A percentile compares a stretch with the other conserved stretches of the same genome.
phyloP scores from a whole-genome alignment of 2,329 filamentous ascomycete species.

The Colletotrichum agaves region DNA sequence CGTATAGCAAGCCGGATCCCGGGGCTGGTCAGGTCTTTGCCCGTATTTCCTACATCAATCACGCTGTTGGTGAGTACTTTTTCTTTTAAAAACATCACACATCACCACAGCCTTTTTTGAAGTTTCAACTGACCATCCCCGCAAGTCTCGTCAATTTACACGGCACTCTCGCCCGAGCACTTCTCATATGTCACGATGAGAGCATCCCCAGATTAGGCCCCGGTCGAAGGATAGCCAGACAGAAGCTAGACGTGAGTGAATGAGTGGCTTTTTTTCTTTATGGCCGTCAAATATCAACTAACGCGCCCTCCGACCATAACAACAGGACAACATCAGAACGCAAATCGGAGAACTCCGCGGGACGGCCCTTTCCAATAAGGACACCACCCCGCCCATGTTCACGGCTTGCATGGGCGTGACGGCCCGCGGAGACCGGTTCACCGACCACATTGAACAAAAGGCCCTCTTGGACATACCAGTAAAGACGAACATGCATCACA shows the following conservation, averaged over 20 bases:
- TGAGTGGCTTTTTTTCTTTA: slow-evolving; percentile 7
- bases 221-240: slow-evolving; percentile 45
- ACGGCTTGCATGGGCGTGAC: slow-evolving; percentile 66
- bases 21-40: slow-evolving; percentile 60
- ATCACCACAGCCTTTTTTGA: too few species aligned
- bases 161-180: slow-evolving; percentile 65
- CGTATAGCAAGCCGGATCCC: slow-evolving; percentile 50
- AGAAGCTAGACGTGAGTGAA: slow-evolving; percentile 51
- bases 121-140: too few species aligned
- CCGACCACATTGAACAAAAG: slow-evolving; percentile 55
- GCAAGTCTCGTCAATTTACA: slow-evolving; percentile 70
- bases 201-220: slow-evolving; percentile 60
- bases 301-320: slow-evolving; percentile 10
- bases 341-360: slow-evolving; percentile 67
- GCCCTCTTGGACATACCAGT: slow-evolving; percentile 58
- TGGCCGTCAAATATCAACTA: too few species aligned
- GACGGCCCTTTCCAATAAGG: slow-evolving; percentile 66
- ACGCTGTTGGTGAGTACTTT: slow-evolving; percentile 62
- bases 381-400: slow-evolving; percentile 66
- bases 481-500: slow-evolving; percentile 59
- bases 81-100: too few species aligned
- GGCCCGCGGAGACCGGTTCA: slow-evolving; percentile 59
- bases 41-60: slow-evolving; percentile 66
- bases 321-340: slow-evolving; percentile 54
- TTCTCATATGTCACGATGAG: slow-evolving; percentile 67